Evolutionary conservation across 2,329 filamentous ascomycete genomes (phyloP).

Genomic region (Fusarium phyllophilum): DNA sequence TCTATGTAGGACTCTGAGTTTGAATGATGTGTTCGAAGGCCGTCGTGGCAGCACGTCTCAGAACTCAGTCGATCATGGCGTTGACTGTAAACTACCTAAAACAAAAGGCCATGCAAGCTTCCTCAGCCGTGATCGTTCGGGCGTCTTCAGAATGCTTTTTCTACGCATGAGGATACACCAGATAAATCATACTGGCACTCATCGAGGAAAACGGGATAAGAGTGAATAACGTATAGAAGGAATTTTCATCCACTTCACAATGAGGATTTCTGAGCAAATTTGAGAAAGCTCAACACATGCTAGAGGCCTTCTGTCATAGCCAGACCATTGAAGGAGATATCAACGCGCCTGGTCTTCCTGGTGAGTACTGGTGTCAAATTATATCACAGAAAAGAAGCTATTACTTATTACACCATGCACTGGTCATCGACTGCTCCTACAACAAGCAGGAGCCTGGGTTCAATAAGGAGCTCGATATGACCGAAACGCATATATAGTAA

Average conservation of each 20-base stretch:
- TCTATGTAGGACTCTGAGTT: rapidly evolving
- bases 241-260: background rate
- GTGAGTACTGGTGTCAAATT: background rate
- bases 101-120: background rate
- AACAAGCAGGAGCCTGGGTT: too few relatives aligned
- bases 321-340: background rate
- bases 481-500: too few relatives aligned
- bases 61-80: too few relatives aligned
- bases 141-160: background rate
- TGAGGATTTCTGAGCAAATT: rapidly evolving
- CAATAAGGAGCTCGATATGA: too few relatives aligned
- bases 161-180: rapidly evolving
- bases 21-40: too few relatives aligned
- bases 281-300: background rate
- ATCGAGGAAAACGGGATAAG: background rate
- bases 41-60: background rate
- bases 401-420: background rate
- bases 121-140: rapidly evolving
- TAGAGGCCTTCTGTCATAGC: rapidly evolving
- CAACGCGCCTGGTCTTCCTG: background rate
- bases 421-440: too few relatives aligned
- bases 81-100: too few relatives aligned
- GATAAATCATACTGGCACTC: rapidly evolving
- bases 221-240: too few relatives aligned
- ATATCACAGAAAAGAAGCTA: background rate